A percentile compares a stretch with the other conserved stretches of the same genome.
phyloP scores from a whole-genome alignment of 2,329 filamentous ascomycete genomes.

The Hymenoscyphus linearis region DNA sequence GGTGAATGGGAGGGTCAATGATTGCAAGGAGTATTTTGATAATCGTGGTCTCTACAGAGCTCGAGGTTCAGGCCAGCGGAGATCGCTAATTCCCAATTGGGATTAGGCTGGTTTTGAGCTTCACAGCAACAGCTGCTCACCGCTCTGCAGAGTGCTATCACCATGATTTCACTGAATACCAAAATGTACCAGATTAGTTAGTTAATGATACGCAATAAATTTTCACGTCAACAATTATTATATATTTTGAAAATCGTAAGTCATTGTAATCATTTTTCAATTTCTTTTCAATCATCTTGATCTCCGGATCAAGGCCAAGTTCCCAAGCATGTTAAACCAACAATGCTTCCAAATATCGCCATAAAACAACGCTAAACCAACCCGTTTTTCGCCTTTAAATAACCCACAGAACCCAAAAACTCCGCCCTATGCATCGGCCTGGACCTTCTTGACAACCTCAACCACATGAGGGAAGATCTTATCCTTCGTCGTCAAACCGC shows the following conservation, averaged over 20 bases:
- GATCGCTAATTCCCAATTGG: conserved; percentile 10
- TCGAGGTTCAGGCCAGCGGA: conserved; percentile 3
- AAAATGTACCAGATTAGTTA: background rate
- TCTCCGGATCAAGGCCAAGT: background rate
- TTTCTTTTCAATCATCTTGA: background rate
- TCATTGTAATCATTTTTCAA: background rate
- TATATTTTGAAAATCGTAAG: background rate
- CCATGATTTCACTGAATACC: background rate
- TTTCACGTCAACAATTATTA: background rate
- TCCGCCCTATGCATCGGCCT: conserved; percentile 40
- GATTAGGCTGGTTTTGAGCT: background rate
- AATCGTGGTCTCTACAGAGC: conserved; percentile 23
- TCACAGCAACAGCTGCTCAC: background rate
- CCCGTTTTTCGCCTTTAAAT: conserved; percentile 12
- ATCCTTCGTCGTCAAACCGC: conserved; percentile 70
- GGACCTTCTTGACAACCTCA: conserved; percentile 76
- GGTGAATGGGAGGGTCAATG: background rate
- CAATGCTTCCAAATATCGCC: conserved; percentile 1
- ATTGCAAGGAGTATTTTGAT: conserved; percentile 11
- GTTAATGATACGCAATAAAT: background rate
- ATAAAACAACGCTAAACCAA: conserved; percentile 15
- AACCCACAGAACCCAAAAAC: conserved; percentile 5
- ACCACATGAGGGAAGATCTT: conserved; percentile 73
- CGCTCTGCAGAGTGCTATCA: background rate
- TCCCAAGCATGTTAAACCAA: background rate